A percentile compares a stretch with the other conserved stretches of the same genome.
phyloP scores from a whole-genome alignment of 2,329 filamentous ascomycete species.

The Penicillium nordicum region DNA sequence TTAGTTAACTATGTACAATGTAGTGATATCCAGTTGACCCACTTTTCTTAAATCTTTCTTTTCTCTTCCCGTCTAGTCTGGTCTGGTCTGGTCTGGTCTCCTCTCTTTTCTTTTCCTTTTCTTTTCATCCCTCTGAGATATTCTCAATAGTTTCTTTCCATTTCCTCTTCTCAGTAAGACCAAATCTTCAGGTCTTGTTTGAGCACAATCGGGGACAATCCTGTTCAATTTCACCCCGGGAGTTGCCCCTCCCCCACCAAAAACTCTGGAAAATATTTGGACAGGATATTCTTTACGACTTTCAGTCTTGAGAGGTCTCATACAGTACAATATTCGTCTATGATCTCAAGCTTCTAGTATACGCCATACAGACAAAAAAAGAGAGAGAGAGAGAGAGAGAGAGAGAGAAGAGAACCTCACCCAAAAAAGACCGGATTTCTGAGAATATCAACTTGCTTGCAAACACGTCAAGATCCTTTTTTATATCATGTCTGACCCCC shows the following conservation, averaged over 20 bases:
- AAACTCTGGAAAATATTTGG: neutral
- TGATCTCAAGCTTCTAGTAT: neutral
- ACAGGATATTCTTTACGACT: neutral
- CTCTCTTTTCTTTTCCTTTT: neutral
- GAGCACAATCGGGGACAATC: too few species aligned
- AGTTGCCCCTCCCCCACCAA: conserved; percentile 8
- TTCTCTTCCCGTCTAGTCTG: neutral
- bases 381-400: neutral
- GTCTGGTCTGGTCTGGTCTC: too few species aligned
- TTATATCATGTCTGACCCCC: conserved; percentile 36
- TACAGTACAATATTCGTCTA: neutral
- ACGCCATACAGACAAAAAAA: neutral
- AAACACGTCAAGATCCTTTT: neutral
- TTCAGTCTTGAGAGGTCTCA: neutral
- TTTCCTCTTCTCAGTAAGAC: neutral
- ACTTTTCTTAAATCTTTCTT: neutral
- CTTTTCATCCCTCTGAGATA: neutral
- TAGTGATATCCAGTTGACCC: neutral
- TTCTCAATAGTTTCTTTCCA: neutral
- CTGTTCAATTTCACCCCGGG: neutral
- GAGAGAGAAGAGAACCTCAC: neutral
- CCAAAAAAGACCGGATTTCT: neutral
- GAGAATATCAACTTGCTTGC: neutral
- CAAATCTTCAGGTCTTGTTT: neutral
- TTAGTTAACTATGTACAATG: neutral